Evolutionary conservation across 768 basidiomycete species (phyloP).

Genomic region (Podaxis sp.): DNA sequence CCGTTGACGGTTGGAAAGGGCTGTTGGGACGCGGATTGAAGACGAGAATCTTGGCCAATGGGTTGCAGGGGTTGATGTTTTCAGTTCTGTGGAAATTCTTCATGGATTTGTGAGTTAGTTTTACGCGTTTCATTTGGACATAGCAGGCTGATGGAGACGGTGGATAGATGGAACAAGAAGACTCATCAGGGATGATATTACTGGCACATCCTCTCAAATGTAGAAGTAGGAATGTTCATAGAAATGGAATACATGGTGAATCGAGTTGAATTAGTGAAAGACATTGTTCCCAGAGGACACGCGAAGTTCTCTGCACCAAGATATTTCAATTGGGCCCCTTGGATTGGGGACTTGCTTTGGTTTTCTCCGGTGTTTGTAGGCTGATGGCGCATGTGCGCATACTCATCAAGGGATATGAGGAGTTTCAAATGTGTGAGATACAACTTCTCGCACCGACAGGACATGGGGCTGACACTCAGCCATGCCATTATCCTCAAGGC

Average conservation of each 20-base stretch:
- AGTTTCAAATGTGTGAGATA: too few species aligned
- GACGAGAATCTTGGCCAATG: slow-evolving; percentile 88
- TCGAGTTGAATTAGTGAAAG: not conserved
- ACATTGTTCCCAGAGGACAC: too few species aligned
- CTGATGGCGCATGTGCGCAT: too few species aligned
- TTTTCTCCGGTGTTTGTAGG: too few species aligned
- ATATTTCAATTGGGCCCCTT: too few species aligned
- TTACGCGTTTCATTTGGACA: not conserved
- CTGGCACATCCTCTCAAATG: not conserved
- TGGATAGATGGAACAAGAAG: slow-evolving; percentile 31
- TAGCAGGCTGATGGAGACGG: not conserved
- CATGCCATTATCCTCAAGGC: too few species aligned
- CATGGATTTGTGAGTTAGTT: slow-evolving; percentile 71
- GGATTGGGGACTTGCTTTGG: too few species aligned
- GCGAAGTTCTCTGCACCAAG: too few species aligned
- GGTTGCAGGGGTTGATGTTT: slow-evolving; percentile 90
- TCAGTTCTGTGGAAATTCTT: slow-evolving; percentile 90
- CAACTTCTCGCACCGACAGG: too few species aligned
- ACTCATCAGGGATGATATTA: slow-evolving; percentile 16
- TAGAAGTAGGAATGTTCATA: not conserved
- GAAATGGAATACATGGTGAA: not conserved
- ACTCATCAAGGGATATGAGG: too few species aligned
- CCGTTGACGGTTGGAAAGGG: slow-evolving; percentile 72
- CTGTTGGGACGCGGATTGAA: slow-evolving; percentile 88
- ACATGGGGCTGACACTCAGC: too few species aligned